A percentile compares a stretch with the other conserved stretches of the same genome.
These are phyloP conservation scores for Neonothopanus nambi DNA, from an alignment of 1,284 basidiomycete species.

Conservation along the genomic window DNA sequence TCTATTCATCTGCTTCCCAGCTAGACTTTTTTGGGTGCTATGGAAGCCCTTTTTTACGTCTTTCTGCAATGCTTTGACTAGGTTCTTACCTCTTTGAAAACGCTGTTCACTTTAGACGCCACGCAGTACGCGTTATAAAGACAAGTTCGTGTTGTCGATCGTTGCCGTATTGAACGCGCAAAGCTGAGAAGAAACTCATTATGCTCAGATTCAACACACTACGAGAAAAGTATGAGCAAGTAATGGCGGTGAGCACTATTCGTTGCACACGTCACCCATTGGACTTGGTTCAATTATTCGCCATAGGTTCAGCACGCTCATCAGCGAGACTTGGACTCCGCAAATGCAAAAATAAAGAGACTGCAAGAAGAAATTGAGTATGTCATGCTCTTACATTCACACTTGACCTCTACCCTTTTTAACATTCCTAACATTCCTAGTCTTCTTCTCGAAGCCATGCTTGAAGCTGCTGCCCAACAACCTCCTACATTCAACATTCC, in stretches of 20 bases:
- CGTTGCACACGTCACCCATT: neutral
- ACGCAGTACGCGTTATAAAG: conserved; percentile 11
- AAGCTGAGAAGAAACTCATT: neutral
- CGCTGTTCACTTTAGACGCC: neutral
- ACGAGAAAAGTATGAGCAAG: conserved; percentile 12
- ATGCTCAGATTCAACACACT: conserved; percentile 7
- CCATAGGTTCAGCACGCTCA: conserved; percentile 44
- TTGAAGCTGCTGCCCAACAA: neutral
- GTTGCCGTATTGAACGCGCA: neutral
- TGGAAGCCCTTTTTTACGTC: too few relatives aligned
- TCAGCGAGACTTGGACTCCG: conserved; percentile 45
- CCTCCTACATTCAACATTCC: neutral
- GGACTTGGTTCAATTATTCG: neutral
- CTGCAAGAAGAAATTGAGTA: conserved; percentile 63
- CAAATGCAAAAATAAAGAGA: conserved; percentile 50
- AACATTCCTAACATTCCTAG: neutral
- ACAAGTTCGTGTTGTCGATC: conserved; percentile 5
- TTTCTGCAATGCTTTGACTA: too few relatives aligned
- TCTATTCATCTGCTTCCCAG: neutral
- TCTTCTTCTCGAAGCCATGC: conserved; percentile 12
- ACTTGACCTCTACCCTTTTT: neutral
- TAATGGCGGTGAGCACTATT: conserved; percentile 1
- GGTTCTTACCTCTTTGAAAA: too few relatives aligned
- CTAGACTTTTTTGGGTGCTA: neutral
- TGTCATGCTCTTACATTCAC: conserved; percentile 21